Percentiles rank a stretch among this genome's conserved stretches.
Evolutionary conservation across 768 basidiomycete species (phyloP).

Genomic region (Phlebiopsis flavidoalba): DNA sequence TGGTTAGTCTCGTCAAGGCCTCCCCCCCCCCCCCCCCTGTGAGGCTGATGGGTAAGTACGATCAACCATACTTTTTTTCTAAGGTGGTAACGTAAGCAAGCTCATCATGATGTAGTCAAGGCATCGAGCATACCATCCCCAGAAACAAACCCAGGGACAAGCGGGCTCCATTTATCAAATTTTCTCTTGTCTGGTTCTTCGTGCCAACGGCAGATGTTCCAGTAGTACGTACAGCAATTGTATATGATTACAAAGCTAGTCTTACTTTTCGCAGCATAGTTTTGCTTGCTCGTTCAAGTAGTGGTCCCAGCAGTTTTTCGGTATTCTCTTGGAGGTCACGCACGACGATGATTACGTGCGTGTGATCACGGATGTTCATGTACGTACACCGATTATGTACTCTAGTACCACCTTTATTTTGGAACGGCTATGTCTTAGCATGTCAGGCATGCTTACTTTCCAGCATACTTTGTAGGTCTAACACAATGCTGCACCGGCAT

Average conservation of each 20-base stretch:
- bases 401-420: not conserved
- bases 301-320: slow-evolving; percentile 46
- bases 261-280: slow-evolving; percentile 18
- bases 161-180: not conserved
- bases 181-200: not conserved
- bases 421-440: not conserved
- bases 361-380: slow-evolving; percentile 42
- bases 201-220: not conserved
- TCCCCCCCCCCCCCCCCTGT: no score
- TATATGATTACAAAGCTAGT: not conserved
- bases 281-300: slow-evolving; percentile 44
- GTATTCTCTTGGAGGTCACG: slow-evolving; percentile 40
- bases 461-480: slow-evolving; percentile 37
- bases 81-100: not conserved
- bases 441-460: slow-evolving; percentile 28
- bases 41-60: not conserved
- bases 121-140: not conserved
- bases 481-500: no score
- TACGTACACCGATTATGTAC: slow-evolving; percentile 21
- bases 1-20: not conserved
- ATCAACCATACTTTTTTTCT: not conserved
- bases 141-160: not conserved
- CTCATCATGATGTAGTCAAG: not conserved
- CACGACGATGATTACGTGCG: slow-evolving; percentile 36
- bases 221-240: not conserved